Evolutionary conservation across 768 basidiomycete species (phyloP).

Genomic region (Kwoniella heveanensis): DNA sequence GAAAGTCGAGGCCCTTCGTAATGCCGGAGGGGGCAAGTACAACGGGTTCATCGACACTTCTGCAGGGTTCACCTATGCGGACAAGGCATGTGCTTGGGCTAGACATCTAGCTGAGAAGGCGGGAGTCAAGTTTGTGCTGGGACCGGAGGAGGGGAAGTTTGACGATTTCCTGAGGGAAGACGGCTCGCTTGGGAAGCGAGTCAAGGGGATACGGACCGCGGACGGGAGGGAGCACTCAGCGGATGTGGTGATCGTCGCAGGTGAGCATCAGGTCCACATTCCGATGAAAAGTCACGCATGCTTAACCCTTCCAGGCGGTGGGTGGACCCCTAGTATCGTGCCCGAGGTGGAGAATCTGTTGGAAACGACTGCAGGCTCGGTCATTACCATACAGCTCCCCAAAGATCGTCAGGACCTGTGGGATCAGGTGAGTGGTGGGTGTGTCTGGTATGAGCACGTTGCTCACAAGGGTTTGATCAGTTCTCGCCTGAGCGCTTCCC

Average conservation of each 20-base stretch:
- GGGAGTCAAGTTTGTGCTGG: constrained; percentile 37
- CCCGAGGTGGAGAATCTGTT: constrained; percentile 26
- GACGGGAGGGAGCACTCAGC: constrained; percentile 32
- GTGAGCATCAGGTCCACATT: constrained; percentile 18
- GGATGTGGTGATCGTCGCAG: constrained; percentile 35
- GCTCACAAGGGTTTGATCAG: neutral
- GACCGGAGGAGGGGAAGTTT: constrained; percentile 21
- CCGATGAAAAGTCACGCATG: too few relatives aligned
- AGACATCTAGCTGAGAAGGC: constrained; percentile 25
- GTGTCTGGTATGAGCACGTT: neutral
- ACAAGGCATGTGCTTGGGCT: constrained; percentile 41
- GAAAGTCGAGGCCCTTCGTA: constrained; percentile 23
- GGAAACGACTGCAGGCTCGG: constrained; percentile 38
- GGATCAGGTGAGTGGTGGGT: constrained; percentile 19
- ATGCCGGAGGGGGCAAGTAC: constrained; percentile 13
- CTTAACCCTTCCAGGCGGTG: too few relatives aligned
- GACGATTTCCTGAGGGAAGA: constrained; percentile 18
- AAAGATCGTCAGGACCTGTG: constrained; percentile 31
- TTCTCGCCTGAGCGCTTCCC: constrained; percentile 38
- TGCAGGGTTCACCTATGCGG: constrained; percentile 36
- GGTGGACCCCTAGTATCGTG: constrained; percentile 36
- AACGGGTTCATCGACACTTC: constrained; percentile 37
- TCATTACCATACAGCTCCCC: constrained; percentile 29
- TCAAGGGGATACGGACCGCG: constrained; percentile 26
- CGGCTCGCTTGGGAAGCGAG: neutral